phyloP scores from a whole-genome alignment of 2,329 filamentous ascomycete species.

The Pseudogymnoascus sp. region DNA sequence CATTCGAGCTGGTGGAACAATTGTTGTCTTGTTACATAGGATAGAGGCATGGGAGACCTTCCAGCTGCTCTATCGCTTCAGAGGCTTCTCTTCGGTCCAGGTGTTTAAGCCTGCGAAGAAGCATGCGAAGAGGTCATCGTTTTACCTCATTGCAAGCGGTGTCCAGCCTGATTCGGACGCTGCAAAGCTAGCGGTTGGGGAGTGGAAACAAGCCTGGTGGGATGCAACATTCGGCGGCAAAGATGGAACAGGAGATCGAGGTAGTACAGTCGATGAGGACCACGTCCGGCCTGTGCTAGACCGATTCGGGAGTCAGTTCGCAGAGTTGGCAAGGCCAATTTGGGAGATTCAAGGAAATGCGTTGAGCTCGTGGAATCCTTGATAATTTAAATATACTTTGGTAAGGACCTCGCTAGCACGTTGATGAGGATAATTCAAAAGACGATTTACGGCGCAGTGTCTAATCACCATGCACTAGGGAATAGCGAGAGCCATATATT shows the following conservation, averaged over 20 bases:
- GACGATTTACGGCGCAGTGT: not conserved
- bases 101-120: conserved; percentile 20
- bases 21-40: conserved; percentile 22
- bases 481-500: not conserved
- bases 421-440: not conserved
- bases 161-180: conserved; percentile 12
- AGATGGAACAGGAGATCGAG: conserved; percentile 11
- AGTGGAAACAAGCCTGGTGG: conserved; percentile 19
- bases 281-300: conserved; percentile 13
- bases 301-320: conserved; percentile 15
- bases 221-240: conserved; percentile 18
- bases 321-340: conserved; percentile 13
- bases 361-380: conserved; percentile 10
- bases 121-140: conserved; percentile 18
- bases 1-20: conserved; percentile 15
- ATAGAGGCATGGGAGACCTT: conserved; percentile 17
- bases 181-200: conserved; percentile 13
- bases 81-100: conserved; percentile 17
- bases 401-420: not conserved
- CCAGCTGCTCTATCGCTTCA: conserved; percentile 18
- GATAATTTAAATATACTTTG: not conserved
- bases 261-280: not conserved
- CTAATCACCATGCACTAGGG: not conserved
- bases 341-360: conserved; percentile 20
- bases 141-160: conserved; percentile 22